phyloP scores from a whole-genome alignment of 2,329 filamentous ascomycete species.

The Exophiala bonariae region DNA sequence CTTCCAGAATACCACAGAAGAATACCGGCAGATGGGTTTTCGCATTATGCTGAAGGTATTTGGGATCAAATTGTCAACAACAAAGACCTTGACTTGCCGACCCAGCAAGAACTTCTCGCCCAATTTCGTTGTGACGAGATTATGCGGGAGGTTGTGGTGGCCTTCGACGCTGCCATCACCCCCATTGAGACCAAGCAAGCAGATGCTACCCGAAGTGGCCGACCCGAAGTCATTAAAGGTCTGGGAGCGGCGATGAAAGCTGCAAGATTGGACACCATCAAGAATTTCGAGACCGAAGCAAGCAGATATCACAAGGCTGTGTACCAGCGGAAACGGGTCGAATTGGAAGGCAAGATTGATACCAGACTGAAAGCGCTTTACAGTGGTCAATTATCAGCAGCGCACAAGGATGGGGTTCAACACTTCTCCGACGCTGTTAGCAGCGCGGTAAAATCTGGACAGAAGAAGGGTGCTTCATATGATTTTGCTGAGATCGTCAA shows the following conservation, averaged over 20 bases:
- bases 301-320: slow-evolving; percentile 97
- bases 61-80: slow-evolving; percentile 99
- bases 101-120: slow-evolving; percentile 92
- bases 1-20: slow-evolving; percentile 91
- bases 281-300: slow-evolving; percentile 85
- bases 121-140: slow-evolving; percentile 99
- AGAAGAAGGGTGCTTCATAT: slow-evolving; percentile 86
- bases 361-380: slow-evolving; percentile 84
- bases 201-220: slow-evolving; percentile 71
- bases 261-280: slow-evolving; percentile 71
- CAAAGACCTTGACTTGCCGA: slow-evolving; percentile 94
- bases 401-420: slow-evolving; percentile 82
- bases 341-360: slow-evolving; percentile 85
- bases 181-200: slow-evolving; percentile 86
- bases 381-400: slow-evolving; percentile 80
- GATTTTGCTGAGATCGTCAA: slow-evolving; percentile 95
- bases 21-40: slow-evolving; percentile 96
- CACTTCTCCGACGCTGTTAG: slow-evolving; percentile 86
- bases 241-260: slow-evolving; percentile 72
- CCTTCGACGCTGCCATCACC: slow-evolving; percentile 76
- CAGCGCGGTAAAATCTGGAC: slow-evolving; percentile 82
- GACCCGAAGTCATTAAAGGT: slow-evolving; percentile 68
- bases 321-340: slow-evolving; percentile 78
- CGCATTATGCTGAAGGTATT: slow-evolving; percentile 86
- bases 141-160: slow-evolving; percentile 77